These are phyloP conservation scores for Caryopteris hybrid DNA, from an alignment of 305 asterid genomes.

Conservation along the genomic window DNA sequence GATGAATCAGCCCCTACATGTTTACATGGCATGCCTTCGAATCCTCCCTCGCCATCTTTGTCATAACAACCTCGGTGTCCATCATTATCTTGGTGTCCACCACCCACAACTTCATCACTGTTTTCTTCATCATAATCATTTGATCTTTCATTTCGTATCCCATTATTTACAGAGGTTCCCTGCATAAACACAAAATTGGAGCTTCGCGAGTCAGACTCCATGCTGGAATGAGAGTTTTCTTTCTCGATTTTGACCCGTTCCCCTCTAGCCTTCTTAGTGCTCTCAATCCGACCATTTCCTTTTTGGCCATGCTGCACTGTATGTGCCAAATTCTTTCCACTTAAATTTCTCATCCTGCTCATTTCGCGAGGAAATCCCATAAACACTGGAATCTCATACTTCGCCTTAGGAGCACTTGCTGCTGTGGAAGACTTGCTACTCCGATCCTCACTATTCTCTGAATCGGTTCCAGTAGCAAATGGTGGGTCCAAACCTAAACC, in stretches of 20 bases:
- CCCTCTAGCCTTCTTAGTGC: slow-evolving; percentile 62
- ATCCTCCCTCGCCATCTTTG: slow-evolving; percentile 37
- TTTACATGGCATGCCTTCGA: slow-evolving; percentile 41
- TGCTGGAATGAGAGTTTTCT: slow-evolving; percentile 85
- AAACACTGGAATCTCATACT: slow-evolving; percentile 35
- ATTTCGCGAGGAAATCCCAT: slow-evolving; percentile 35
- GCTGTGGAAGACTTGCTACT: slow-evolving; percentile 87
- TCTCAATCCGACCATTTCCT: slow-evolving; percentile 43
- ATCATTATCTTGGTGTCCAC: slow-evolving; percentile 27
- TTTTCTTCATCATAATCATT: slow-evolving; percentile 45
- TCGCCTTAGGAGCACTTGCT: slow-evolving; percentile 54
- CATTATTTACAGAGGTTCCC: slow-evolving; percentile 57
- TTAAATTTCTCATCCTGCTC: slow-evolving; percentile 33
- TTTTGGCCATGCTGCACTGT: slow-evolving; percentile 35
- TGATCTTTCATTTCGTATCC: slow-evolving; percentile 37
- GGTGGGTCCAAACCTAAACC: slow-evolving; percentile 28
- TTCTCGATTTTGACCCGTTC: slow-evolving; percentile 78
- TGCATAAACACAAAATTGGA: slow-evolving; percentile 56
- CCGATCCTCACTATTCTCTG: slow-evolving; percentile 64
- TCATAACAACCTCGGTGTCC: slow-evolving; percentile 35
- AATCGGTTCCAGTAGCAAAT: slow-evolving; percentile 43
- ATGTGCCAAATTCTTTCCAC: slow-evolving; percentile 42
- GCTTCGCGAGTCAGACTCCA: slow-evolving; percentile 89
- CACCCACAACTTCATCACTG: slow-evolving; percentile 45
- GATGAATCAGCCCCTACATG: slow-evolving; percentile 53